These are phyloP conservation scores for Hypholoma sublateritium DNA, from an alignment of 768 basidiomycete species.

Conservation along the genomic window DNA sequence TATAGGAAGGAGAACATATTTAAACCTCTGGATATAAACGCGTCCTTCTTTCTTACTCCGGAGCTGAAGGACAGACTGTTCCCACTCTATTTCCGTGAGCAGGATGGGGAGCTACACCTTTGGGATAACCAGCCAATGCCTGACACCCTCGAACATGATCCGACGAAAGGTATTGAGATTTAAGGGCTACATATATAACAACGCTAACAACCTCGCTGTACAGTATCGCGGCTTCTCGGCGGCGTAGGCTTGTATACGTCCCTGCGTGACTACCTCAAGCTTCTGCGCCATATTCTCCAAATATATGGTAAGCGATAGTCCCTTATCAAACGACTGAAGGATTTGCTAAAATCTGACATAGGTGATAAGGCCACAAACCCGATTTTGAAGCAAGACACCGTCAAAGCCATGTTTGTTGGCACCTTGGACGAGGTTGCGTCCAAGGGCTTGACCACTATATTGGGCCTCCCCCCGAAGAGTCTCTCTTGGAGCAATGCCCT, in stretches of 20 bases:
- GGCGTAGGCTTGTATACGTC: not conserved
- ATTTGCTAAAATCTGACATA: not conserved
- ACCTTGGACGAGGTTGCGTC: conserved; percentile 12
- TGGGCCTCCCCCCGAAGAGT: not conserved
- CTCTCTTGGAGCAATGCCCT: conserved; percentile 22
- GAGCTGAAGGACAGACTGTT: conserved; percentile 20
- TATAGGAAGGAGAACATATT: conserved; percentile 31
- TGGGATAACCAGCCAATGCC: conserved; percentile 16
- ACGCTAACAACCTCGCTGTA: not conserved
- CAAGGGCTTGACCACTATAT: conserved; percentile 2
- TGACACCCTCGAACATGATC: conserved; percentile 22
- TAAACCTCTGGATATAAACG: conserved; percentile 25
- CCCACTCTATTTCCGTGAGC: conserved; percentile 18
- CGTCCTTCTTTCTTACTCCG: conserved; percentile 29
- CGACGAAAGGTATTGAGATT: conserved; percentile 20
- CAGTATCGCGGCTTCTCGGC: not conserved
- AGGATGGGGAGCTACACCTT: conserved; percentile 18
- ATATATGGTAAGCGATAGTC: not conserved
- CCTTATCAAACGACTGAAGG: not conserved
- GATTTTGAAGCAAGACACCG: conserved; percentile 13
- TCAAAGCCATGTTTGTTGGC: conserved; percentile 17
- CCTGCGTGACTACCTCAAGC: not conserved
- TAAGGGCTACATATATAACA: not conserved
- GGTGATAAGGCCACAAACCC: conserved; percentile 8
- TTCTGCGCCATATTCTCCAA: conserved; percentile 5